Percentiles rank a stretch among this genome's conserved stretches.
Evolutionary conservation across 2,329 filamentous ascomycete species (phyloP).

Genomic region (Elsinoe arachidis): DNA sequence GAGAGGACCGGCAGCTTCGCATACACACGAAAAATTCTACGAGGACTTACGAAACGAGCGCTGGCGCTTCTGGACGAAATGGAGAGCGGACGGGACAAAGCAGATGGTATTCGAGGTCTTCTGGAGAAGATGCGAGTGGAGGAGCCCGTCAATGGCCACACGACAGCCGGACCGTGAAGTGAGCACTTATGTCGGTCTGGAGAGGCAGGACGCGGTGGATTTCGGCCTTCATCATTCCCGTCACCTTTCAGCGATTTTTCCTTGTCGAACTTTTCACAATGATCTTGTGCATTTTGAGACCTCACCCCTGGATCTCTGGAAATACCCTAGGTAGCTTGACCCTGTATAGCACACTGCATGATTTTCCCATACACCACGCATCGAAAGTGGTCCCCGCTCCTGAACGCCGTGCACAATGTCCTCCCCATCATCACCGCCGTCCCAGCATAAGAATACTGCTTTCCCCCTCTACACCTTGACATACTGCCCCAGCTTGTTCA

Average conservation of each 20-base stretch:
- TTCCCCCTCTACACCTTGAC: constrained; percentile 41
- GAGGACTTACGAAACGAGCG: constrained; percentile 37
- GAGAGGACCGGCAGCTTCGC: constrained; percentile 80
- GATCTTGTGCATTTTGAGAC: not conserved
- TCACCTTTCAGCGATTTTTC: not conserved
- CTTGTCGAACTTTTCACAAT: not conserved
- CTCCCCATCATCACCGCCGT: not conserved
- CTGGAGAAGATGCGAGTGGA: constrained; percentile 33
- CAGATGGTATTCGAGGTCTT: constrained; percentile 32
- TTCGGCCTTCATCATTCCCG: not conserved
- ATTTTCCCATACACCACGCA: not conserved
- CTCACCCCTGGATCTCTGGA: not conserved
- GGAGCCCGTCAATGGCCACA: constrained; percentile 15
- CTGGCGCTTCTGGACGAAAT: constrained; percentile 35
- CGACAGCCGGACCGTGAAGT: not conserved
- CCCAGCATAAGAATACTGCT: too few species aligned
- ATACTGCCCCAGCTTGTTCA: constrained; percentile 49
- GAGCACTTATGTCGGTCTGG: not conserved
- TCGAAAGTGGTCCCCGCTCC: not conserved
- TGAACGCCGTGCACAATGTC: constrained; percentile 8
- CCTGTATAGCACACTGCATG: not conserved
- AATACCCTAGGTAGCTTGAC: constrained; percentile 11
- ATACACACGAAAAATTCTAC: constrained; percentile 60
- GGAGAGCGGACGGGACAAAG: constrained; percentile 29
- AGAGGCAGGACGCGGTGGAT: too few species aligned